Percentiles rank a stretch among this genome's conserved stretches.
These are phyloP conservation scores for Phylloporus sp. DNA, from an alignment of 768 basidiomycete genomes.

Conservation along the genomic window DNA sequence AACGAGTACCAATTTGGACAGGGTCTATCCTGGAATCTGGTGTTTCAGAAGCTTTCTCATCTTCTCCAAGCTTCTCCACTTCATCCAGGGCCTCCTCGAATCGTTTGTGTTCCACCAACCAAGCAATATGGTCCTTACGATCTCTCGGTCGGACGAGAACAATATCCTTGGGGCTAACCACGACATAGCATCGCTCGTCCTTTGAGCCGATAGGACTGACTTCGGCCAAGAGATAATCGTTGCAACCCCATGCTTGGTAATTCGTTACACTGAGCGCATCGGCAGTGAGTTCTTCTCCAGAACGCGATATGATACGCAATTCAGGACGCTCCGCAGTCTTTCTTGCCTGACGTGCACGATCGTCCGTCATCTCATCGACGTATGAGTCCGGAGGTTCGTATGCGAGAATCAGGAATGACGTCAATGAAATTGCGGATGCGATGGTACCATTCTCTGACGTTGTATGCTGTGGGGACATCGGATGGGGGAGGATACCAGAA, in stretches of 20 bases:
- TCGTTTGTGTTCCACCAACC: slow-evolving; percentile 81
- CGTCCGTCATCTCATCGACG: slow-evolving; percentile 63
- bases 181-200: slow-evolving; percentile 63
- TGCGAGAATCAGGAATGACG: slow-evolving; percentile 83
- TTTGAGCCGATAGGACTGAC: slow-evolving; percentile 25
- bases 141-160: slow-evolving; percentile 88
- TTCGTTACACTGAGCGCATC: slow-evolving; percentile 79
- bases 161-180: slow-evolving; percentile 82
- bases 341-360: slow-evolving; percentile 71
- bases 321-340: slow-evolving; percentile 91
- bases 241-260: slow-evolving; percentile 84
- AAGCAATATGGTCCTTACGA: slow-evolving; percentile 82
- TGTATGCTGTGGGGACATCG: slow-evolving; percentile 33
- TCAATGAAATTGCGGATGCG: slow-evolving; percentile 36
- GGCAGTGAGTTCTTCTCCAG: slow-evolving; percentile 82
- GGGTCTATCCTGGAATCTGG: slow-evolving; percentile 46
- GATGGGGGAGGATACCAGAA: slow-evolving; percentile 82
- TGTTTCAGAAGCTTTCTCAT: slow-evolving; percentile 28
- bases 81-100: slow-evolving; percentile 89
- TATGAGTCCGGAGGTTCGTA: slow-evolving; percentile 78
- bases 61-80: slow-evolving; percentile 58
- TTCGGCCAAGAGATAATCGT: slow-evolving; percentile 79
- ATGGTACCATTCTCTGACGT: slow-evolving; percentile 16
- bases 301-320: slow-evolving; percentile 83
- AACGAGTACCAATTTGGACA: slow-evolving; percentile 76